These are phyloP conservation scores for Trichophyton benhamiae DNA, from an alignment of 2,329 filamentous ascomycete species.

Conservation along the genomic window DNA sequence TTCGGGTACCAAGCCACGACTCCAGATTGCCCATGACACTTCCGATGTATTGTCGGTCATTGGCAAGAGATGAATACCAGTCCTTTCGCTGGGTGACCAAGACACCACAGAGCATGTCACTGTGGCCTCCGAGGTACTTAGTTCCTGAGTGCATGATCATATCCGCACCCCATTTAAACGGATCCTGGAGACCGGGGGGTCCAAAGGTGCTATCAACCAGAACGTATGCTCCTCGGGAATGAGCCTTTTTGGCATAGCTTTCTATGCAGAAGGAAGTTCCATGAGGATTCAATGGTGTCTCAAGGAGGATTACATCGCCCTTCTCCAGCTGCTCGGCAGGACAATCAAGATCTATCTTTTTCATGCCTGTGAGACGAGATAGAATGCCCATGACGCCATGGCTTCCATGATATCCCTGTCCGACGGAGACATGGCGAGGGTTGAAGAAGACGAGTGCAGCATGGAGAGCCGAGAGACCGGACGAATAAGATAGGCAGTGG, in stretches of 20 bases:
- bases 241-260: constrained; percentile 60
- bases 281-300: constrained; percentile 86
- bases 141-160: constrained; percentile 85
- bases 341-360: constrained; percentile 60
- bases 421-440: constrained; percentile 70
- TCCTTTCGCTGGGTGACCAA: constrained; percentile 50
- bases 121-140: constrained; percentile 94
- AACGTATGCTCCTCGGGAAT: constrained; percentile 58
- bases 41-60: constrained; percentile 66
- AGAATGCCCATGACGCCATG: constrained; percentile 71
- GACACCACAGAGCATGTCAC: constrained; percentile 81
- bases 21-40: constrained; percentile 80
- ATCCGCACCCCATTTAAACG: constrained; percentile 70
- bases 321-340: constrained; percentile 51
- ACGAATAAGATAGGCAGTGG: constrained; percentile 64
- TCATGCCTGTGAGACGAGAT: constrained; percentile 60
- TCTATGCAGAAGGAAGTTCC: constrained; percentile 67
- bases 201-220: constrained; percentile 87
- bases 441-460: constrained; percentile 74
- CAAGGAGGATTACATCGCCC: constrained; percentile 80
- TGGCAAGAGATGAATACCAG: constrained; percentile 50
- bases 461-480: constrained; percentile 79
- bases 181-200: constrained; percentile 77
- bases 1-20: constrained; percentile 81
- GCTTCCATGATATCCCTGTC: constrained; percentile 83